Base-by-base conservation (phyloP, 129 eudicot genomes). In the Dittrichia graveolens region DNA sequence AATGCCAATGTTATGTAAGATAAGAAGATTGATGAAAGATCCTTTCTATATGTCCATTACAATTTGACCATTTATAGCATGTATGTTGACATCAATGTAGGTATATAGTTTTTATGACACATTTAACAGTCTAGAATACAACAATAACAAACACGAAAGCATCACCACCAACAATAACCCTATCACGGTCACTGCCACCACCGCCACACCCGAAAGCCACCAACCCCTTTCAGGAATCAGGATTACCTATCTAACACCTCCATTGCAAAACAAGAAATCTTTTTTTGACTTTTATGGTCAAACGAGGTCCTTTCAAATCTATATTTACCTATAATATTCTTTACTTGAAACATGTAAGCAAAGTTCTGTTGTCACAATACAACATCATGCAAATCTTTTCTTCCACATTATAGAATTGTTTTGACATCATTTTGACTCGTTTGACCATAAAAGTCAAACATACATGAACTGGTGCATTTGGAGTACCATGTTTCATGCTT, bases 371-470 rank as follows among this genome's bases (percentile, higher is more conserved):
- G 72, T 12, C 9, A 74, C 34, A 3, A 53, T 8, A 54, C 66
- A 42, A 12, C 60, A 67, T 48, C 40, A 37, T 9, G 39, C 8
- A 49, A 52, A 14, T 7, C n/a, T 46, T 44, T 35, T 24, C 56
- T 73, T 65, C 73, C 64, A 12, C 24, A n/a, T 14, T 75, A 48
- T 14, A 43, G 35, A 44, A 16, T 42, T 11, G 14, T 77, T 61
- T 37, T 19, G 61, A 8, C 60, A 16, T 19, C 65, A 69, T 8
- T 24, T 50, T 15, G 13, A 31, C 72, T 45, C 58, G 66, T 77
- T 77, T 77, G 81, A 77, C 72, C 58, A 10, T 8, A 77, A 77
- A 77, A 78, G 69, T 78, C 72, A 69, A 70, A 52, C 71, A 69
- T 69, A 77, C 76, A 69, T 77, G 48, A 9, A 13, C 7, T 40